Base-by-base conservation (phyloP, 345 rosid species). In the Eucalyptus regnans region DNA sequence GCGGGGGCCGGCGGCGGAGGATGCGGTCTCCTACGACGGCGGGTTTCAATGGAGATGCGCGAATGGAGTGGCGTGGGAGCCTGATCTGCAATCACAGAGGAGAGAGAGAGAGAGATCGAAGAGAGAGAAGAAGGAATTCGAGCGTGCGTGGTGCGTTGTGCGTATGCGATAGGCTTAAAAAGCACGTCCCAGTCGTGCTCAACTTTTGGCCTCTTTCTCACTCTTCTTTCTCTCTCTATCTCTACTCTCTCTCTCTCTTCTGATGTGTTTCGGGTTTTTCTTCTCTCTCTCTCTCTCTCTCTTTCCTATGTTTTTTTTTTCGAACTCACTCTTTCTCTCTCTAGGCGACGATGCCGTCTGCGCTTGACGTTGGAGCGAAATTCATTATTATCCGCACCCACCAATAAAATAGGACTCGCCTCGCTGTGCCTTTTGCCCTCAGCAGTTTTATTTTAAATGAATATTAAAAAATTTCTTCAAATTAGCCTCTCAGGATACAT, bases 41-140 rank as follows among this genome's bases (percentile, higher is more conserved):
- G 29, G 84, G 8, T 7, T 12, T 29, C 84, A 76, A 76, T 76
- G 86, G 44, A 76, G 85, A 68, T 86, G 27, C 43, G 50, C 68
- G 41, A 31, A 46, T 9, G 43, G 87, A 89, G 50, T 56, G 89
- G 50, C 86, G 62, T 44, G 44, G 71, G 20, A 62, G 62, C 87
- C 88, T 89, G 91, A 91, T 92, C 93, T 91, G 83, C 87, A 91
- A 89, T 86, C 91, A 90, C 60, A 88, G 49, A 54, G 12, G 25
- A 50, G 66, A 7, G 20, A 64, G 52, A 16, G 7, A 31, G 58
- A 86, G 85, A 58, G 88, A 25, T 58, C 44, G 79, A 20, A 50
- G 91, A 86, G 86, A 71, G 90, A 71, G 83, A 66, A 18, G 58
- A n/a, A 86, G 83, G 20, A 2, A 5, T 44, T 50, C 66, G 48